These are phyloP conservation scores for Coemansia sp. DNA, from an alignment of 192 early-diverging fungal species.

Conservation along the genomic window DNA sequence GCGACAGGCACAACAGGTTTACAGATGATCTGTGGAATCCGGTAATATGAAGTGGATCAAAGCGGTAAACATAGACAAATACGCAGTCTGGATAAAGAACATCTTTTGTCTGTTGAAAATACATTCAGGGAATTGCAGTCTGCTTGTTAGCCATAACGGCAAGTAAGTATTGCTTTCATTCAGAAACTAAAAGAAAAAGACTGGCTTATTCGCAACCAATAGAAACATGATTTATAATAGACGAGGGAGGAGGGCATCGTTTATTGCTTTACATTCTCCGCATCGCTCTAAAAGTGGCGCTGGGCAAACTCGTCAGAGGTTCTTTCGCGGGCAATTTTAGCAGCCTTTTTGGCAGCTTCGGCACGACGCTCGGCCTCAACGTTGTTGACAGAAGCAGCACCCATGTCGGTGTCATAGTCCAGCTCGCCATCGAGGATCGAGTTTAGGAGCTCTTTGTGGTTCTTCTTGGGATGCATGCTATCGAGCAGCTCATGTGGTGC, in stretches of 20 bases:
- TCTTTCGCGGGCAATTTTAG: constrained; percentile 20
- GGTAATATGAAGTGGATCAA: too few species aligned
- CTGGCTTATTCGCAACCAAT: too few species aligned
- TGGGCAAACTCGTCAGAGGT: constrained; percentile 24
- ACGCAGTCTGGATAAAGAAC: too few species aligned
- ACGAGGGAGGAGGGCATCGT: neutral
- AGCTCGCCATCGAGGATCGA: constrained; percentile 50
- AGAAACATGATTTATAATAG: neutral
- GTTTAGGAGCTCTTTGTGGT: constrained; percentile 27
- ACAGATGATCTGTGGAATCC: too few species aligned
- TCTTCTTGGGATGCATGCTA: constrained; percentile 25
- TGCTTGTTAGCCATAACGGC: too few species aligned
- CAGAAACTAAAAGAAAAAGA: too few species aligned
- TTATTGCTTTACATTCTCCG: neutral
- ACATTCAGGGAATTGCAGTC: too few species aligned
- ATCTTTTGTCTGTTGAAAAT: too few species aligned
- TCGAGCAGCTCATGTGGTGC: constrained; percentile 36
- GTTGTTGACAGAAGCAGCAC: constrained; percentile 43
- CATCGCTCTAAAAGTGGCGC: constrained; percentile 8
- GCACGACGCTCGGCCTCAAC: constrained; percentile 25
- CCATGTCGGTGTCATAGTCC: constrained; percentile 49
- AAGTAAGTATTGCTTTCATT: too few species aligned
- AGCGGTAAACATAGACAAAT: too few species aligned
- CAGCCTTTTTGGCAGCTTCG: constrained; percentile 15
- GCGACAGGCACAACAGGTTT: too few species aligned